A percentile compares a stretch with the other conserved stretches of the same genome.
phyloP scores from a whole-genome alignment of 148 eudicot species.

The Amaranthus palmeri region DNA sequence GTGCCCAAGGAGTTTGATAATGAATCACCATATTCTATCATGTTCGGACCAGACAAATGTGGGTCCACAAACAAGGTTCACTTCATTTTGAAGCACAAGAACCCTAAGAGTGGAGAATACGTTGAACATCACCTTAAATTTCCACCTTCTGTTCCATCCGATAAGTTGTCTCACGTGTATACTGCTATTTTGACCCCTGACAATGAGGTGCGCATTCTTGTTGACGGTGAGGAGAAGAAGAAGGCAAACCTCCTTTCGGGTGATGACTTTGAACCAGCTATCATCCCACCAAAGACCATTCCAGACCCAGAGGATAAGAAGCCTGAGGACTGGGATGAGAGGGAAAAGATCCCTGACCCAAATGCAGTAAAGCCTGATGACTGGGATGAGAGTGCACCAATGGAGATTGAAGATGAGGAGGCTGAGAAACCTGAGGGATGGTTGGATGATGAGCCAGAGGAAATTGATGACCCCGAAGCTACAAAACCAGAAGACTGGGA shows the following conservation, averaged over 20 bases:
- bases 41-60: conserved; percentile 96
- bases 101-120: conserved; percentile 82
- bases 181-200: conserved; percentile 75
- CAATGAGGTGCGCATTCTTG: conserved; percentile 57
- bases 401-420: conserved; percentile 84
- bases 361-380: conserved; percentile 78
- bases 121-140: conserved; percentile 87
- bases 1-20: conserved; percentile 64
- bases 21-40: conserved; percentile 74
- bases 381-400: conserved; percentile 99
- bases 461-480: conserved; percentile 89
- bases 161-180: conserved; percentile 74
- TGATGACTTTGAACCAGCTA: conserved; percentile 77
- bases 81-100: conserved; percentile 85
- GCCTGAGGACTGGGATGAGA: conserved; percentile 97
- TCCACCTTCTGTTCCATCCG: conserved; percentile 89
- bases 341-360: conserved; percentile 67
- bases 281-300: conserved; percentile 74
- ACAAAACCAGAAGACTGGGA: conserved; percentile 97
- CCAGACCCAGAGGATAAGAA: conserved; percentile 90
- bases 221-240: conserved; percentile 95
- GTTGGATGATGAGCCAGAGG: conserved; percentile 96
- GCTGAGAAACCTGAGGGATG: conserved; percentile 97
- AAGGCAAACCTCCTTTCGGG: conserved; percentile 64
- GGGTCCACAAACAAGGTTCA: conserved; percentile 97